Percentiles rank a stretch among this genome's conserved stretches.
These are phyloP conservation scores for Diaporthe sp. DNA, from an alignment of 2,329 filamentous ascomycete genomes.

Conservation along the genomic window DNA sequence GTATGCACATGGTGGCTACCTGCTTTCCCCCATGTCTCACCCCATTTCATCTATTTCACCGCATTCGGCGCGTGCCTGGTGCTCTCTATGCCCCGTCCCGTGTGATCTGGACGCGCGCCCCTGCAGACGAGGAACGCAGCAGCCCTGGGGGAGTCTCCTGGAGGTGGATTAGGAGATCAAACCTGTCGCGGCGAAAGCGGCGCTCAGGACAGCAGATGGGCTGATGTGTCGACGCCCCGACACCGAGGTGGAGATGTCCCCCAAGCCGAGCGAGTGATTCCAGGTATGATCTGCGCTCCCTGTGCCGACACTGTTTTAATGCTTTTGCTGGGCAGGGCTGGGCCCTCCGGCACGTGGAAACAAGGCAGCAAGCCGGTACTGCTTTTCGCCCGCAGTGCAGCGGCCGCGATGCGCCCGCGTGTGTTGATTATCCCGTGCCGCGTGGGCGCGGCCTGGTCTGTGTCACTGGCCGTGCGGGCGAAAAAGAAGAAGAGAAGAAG, in stretches of 20 bases:
- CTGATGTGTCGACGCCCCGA: neutral
- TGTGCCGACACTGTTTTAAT: neutral
- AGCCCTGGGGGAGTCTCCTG: neutral
- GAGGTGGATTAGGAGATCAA: neutral
- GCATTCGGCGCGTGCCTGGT: slow-evolving; percentile 10
- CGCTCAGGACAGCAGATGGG: neutral
- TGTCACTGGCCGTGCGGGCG: slow-evolving; percentile 7
- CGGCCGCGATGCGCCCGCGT: slow-evolving; percentile 8
- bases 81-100: neutral
- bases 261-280: neutral
- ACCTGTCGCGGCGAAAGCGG: neutral
- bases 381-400: slow-evolving; percentile 6
- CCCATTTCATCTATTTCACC: slow-evolving; percentile 11
- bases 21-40: slow-evolving; percentile 23
- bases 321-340: slow-evolving; percentile 1
- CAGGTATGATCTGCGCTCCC: neutral
- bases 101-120: neutral
- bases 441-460: slow-evolving; percentile 10
- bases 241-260: neutral
- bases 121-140: neutral
- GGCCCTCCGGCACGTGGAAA: slow-evolving; percentile 3
- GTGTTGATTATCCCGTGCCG: slow-evolving; percentile 19
- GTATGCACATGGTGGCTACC: neutral
- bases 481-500: neutral
- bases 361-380: neutral